Percentiles rank a stretch among this genome's conserved stretches.
phyloP scores from a whole-genome alignment of 192 early-diverging fungal genomes.

The Lobosporangium transversale region DNA sequence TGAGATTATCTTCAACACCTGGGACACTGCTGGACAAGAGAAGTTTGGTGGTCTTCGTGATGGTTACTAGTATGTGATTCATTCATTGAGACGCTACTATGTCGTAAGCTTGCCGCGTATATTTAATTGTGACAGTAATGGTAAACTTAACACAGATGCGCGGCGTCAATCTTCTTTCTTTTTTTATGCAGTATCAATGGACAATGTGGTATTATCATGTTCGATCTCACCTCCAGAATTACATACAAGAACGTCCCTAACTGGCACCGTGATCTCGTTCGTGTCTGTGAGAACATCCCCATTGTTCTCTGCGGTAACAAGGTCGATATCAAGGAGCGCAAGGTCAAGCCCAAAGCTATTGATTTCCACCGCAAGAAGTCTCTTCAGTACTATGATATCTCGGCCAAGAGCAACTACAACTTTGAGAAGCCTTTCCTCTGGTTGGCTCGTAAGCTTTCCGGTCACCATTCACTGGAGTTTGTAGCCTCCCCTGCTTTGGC shows the following conservation, averaged over 20 bases:
- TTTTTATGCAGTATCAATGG: slow-evolving; percentile 81
- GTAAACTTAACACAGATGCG: too few relatives aligned
- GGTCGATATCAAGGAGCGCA: slow-evolving; percentile 99
- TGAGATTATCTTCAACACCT: slow-evolving; percentile 96
- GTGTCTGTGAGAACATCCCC: slow-evolving; percentile 99
- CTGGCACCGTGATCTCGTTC: slow-evolving; percentile 99
- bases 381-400: slow-evolving; percentile 99
- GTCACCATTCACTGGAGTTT: slow-evolving; percentile 94
- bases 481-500: slow-evolving; percentile 95
- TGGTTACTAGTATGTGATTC: slow-evolving; percentile 95
- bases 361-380: slow-evolving; percentile 99
- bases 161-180: not conserved
- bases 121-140: too few relatives aligned
- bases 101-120: too few relatives aligned
- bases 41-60: slow-evolving; percentile 99
- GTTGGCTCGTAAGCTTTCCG: slow-evolving; percentile 97
- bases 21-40: slow-evolving; percentile 99
- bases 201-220: slow-evolving; percentile 99
- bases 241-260: slow-evolving; percentile 99
- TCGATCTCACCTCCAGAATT: slow-evolving; percentile 99
- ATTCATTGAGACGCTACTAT: too few relatives aligned
- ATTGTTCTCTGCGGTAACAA: slow-evolving; percentile 99
- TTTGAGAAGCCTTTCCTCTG: slow-evolving; percentile 99
- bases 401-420: slow-evolving; percentile 99
- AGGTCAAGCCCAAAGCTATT: slow-evolving; percentile 99